These are phyloP conservation scores for Chenopodium suecicum DNA, from an alignment of 148 eudicot genomes.

Conservation along the genomic window DNA sequence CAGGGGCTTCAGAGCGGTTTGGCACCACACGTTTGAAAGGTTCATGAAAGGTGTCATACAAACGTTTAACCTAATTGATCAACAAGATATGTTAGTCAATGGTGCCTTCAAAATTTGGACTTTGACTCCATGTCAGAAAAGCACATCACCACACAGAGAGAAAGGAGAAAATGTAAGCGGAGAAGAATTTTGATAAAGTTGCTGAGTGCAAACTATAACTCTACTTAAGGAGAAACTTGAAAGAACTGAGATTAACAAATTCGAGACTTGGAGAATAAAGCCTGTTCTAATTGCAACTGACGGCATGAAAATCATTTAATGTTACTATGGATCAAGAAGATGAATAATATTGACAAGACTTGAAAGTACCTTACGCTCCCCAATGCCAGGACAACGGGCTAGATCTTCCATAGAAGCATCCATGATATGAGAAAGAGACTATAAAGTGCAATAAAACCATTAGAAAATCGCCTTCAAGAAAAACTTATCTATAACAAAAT, in stretches of 20 bases:
- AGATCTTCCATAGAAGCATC: conserved; percentile 99
- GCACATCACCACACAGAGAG: no score
- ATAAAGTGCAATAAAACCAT: conserved; percentile 18
- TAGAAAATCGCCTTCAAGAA: background rate
- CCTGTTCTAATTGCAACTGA: background rate
- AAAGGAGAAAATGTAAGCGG: background rate
- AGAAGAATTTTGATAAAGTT: background rate
- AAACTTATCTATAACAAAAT: background rate
- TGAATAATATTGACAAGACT: background rate
- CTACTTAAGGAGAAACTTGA: background rate
- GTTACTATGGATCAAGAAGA: background rate
- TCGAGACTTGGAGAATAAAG: background rate
- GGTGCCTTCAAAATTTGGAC: background rate
- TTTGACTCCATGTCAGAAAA: background rate
- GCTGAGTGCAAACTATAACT: background rate
- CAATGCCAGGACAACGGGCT: conserved; percentile 97
- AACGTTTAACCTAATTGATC: conserved; percentile 70
- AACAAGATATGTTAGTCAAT: background rate
- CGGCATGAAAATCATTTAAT: background rate
- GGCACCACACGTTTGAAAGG: conserved; percentile 82
- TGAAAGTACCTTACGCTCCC: conserved; percentile 81
- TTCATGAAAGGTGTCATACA: conserved; percentile 88
- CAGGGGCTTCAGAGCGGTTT: conserved; percentile 43
- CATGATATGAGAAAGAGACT: conserved; percentile 88
- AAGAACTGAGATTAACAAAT: background rate